Percentiles rank a stretch among this genome's conserved stretches.
Conservation (phyloP, 2,329 filamentous ascomycete species). For the Thelonectria rubi region DNA sequence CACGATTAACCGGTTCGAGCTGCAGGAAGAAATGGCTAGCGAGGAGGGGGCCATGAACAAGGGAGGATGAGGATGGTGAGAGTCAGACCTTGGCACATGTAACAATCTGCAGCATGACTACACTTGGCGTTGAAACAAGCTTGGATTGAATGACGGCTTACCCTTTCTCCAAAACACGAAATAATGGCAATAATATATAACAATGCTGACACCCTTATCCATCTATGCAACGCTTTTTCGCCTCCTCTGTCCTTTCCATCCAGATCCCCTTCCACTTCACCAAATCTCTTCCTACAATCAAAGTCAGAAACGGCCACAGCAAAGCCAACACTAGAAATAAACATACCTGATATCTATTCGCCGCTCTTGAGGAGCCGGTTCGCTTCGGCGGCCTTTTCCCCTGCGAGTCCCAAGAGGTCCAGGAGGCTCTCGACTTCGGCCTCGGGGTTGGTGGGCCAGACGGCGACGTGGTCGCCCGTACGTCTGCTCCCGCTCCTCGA, state of each 20-base stretch:
- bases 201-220: background rate
- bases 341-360: conserved; percentile 90
- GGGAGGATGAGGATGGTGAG: no score
- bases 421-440: conserved; percentile 91
- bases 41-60: no score
- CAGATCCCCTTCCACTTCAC: conserved; percentile 57
- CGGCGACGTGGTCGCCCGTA: conserved; percentile 95
- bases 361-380: conserved; percentile 86
- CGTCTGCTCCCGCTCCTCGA: conserved; percentile 94
- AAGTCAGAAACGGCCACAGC: conserved; percentile 24
- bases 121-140: no score
- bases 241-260: background rate
- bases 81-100: no score
- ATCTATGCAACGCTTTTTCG: background rate
- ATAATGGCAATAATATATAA: background rate
- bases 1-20: background rate
- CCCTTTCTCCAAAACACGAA: no score
- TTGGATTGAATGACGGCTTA: no score
- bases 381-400: conserved; percentile 82
- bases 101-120: no score
- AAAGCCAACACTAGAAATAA: background rate
- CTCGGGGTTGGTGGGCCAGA: conserved; percentile 97
- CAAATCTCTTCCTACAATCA: conserved; percentile 72
- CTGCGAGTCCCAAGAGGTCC: conserved; percentile 76
- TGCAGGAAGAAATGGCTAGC: no score